A percentile compares a stretch with the other conserved stretches of the same genome.
These are phyloP conservation scores for Jimgerdemannia lactiflua DNA, from an alignment of 192 early-diverging fungal genomes.

Conservation along the genomic window DNA sequence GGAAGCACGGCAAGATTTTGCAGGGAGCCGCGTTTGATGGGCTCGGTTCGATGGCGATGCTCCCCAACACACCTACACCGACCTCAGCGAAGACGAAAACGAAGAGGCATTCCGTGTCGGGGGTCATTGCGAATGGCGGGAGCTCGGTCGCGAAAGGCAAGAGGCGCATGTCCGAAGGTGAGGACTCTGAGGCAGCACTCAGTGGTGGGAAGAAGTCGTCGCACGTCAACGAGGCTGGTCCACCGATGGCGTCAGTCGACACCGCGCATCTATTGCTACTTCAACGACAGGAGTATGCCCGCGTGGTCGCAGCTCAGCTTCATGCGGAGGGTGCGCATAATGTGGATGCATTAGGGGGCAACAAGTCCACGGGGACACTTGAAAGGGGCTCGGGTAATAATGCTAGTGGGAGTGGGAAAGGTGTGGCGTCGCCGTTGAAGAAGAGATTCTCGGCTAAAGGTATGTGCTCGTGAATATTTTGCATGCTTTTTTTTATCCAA, in stretches of 20 bases:
- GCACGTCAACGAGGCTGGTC: not conserved
- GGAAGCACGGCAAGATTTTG: conserved; percentile 78
- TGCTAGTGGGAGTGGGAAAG: not conserved
- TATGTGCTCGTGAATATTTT: not conserved
- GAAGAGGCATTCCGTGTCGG: not conserved
- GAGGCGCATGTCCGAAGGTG: not conserved
- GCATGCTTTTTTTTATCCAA: not conserved
- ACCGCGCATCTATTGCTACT: not conserved
- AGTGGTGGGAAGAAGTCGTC: not conserved
- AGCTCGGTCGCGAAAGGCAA: not conserved
- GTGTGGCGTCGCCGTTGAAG: not conserved
- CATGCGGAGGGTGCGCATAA: not conserved
- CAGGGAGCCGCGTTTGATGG: conserved; percentile 12
- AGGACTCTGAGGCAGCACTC: not conserved
- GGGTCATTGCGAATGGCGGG: not conserved
- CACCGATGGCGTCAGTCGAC: not conserved
- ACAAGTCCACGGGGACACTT: not conserved
- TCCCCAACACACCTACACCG: not conserved
- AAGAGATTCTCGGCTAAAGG: conserved; percentile 1
- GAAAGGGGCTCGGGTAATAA: not conserved
- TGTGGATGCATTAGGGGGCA: not conserved
- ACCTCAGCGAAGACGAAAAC: not conserved
- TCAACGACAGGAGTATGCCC: not conserved
- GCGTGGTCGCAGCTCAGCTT: not conserved
- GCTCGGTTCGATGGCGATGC: not conserved